Base-by-base conservation (phyloP, 495 filamentous ascomycete genomes). In the Lophiotrema nucula region DNA sequence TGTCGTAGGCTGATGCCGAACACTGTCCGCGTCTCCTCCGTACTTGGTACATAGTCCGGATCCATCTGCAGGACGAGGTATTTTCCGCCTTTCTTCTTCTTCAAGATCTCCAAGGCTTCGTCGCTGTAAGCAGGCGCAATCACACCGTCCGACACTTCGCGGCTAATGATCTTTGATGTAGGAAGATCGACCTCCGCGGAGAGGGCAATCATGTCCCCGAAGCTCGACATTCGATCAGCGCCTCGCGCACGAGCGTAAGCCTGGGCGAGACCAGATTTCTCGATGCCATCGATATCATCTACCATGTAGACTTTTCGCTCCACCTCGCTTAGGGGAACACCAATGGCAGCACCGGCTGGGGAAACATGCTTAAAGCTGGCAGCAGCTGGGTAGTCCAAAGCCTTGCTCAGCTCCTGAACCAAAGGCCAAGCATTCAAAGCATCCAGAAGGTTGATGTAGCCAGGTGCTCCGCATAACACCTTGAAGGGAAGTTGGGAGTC, bases 251-350 rank as follows among this genome's bases (percentile, higher is more conserved):
- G 88, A 25, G 93, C 93, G 63, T 98, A 98, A 24, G 93, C 93
- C 74, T 92, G 90, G 33, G 93, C 93, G 25, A 97, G 83, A 15
- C 77, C 79, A 15, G 92, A 97, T 21, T 82, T 81, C 70, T 93
- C 88, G 44, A 98, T 81, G 48, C 86, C 89, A 49, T 86, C 83
- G 67, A 98, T 92, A 71, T 97, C 95, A 58, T 95, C 89, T 25
- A 97, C 95, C 83, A 98, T 96, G 77, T 93, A 97, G 24, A 97
- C 92, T 77, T 95, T 92, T 75, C 87, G 83, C 79, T 98, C 93
- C 48, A 87, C 85, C 47, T 89, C 83, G 56, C 74, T 89, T 64
- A 98, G 79, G 31, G 88, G 88, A 21, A 91, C 80, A 58, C 92
- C 93, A 67, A 98, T 90, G 51, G 93, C 93, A 44, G 93, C 93